A percentile compares a stretch with the other conserved stretches of the same genome.
Evolutionary conservation across 352 stramenopile genomes (phyloP).

Genomic region (Globisporangium mamillatum): DNA sequence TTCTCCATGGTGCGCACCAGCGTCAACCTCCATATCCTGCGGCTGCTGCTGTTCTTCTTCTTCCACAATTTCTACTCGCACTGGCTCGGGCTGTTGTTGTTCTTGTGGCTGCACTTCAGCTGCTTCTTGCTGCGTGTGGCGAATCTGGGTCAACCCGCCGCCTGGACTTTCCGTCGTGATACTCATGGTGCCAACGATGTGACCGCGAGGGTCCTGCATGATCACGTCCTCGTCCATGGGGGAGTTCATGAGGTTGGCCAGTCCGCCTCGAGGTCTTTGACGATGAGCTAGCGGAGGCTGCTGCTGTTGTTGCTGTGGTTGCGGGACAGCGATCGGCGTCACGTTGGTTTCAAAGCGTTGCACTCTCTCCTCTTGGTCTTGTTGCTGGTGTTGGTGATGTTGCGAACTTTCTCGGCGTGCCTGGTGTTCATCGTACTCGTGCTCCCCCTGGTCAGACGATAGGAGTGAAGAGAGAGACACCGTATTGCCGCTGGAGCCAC

Average conservation of each 20-base stretch:
- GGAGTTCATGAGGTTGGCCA: conserved; percentile 71
- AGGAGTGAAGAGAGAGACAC: conserved; percentile 43
- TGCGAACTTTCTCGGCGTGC: neutral
- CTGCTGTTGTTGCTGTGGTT: conserved; percentile 7
- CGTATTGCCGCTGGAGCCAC: conserved; percentile 23
- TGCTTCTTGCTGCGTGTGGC: neutral
- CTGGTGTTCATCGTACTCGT: neutral
- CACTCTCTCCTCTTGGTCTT: neutral
- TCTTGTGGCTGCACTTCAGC: neutral
- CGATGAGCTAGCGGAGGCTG: conserved; percentile 11
- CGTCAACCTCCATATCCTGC: conserved; percentile 7
- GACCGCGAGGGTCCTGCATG: conserved; percentile 17
- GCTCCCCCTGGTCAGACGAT: conserved; percentile 25
- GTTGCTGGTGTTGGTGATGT: neutral
- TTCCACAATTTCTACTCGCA: conserved; percentile 9
- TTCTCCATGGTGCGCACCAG: neutral
- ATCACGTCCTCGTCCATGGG: conserved; percentile 37
- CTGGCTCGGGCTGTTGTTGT: neutral
- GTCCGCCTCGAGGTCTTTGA: conserved; percentile 17
- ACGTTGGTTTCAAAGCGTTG: conserved; percentile 6
- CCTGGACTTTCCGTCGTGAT: conserved; percentile 2
- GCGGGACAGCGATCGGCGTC: conserved; percentile 11
- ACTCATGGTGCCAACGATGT: neutral
- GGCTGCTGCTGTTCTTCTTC: neutral
- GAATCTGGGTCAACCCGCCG: neutral